A percentile compares a stretch with the other conserved stretches of the same genome.
Conservation (phyloP, 106 monocot species). For the Apostasia ramifera region DNA sequence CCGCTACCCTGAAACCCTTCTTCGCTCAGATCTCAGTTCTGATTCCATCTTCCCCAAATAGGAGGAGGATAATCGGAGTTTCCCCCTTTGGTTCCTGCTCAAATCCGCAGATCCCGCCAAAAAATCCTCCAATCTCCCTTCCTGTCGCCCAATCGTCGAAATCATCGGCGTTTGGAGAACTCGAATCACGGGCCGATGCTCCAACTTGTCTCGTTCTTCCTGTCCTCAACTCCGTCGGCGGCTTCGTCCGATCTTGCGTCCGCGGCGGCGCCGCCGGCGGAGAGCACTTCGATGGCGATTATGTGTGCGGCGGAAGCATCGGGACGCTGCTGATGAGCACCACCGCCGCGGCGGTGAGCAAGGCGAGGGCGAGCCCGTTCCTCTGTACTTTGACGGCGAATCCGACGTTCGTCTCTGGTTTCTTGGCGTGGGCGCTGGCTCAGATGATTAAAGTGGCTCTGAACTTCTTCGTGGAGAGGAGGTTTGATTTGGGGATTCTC, state of each 20-base stretch:
- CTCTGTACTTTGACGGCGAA: conserved; percentile 45
- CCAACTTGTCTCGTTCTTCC: conserved; percentile 7
- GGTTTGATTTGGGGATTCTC: conserved; percentile 67
- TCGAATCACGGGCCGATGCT: conserved; percentile 5
- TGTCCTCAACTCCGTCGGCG: conserved; percentile 8
- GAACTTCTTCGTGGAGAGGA: conserved; percentile 73
- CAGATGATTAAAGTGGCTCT: conserved; percentile 71
- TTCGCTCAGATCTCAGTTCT: conserved; percentile 6
- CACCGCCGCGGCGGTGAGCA: conserved; percentile 42
- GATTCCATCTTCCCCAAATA: neutral
- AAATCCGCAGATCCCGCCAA: neutral
- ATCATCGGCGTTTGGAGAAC: neutral
- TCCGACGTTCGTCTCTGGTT: conserved; percentile 88
- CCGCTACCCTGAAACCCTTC: conserved; percentile 18
- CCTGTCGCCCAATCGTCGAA: neutral
- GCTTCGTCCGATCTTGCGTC: conserved; percentile 13
- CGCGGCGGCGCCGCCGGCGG: conserved; percentile 13
- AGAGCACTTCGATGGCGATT: conserved; percentile 1
- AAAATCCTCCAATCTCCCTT: neutral
- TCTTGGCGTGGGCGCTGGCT: conserved; percentile 68
- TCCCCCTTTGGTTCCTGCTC: neutral
- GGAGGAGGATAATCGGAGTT: neutral
- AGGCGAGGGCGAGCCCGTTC: conserved; percentile 50
- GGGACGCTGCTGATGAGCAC: conserved; percentile 48
- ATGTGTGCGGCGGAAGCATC: conserved; percentile 23